Base-by-base conservation (phyloP, 805 yeast genomes). In the Ogataea trehaloabstinens region DNA sequence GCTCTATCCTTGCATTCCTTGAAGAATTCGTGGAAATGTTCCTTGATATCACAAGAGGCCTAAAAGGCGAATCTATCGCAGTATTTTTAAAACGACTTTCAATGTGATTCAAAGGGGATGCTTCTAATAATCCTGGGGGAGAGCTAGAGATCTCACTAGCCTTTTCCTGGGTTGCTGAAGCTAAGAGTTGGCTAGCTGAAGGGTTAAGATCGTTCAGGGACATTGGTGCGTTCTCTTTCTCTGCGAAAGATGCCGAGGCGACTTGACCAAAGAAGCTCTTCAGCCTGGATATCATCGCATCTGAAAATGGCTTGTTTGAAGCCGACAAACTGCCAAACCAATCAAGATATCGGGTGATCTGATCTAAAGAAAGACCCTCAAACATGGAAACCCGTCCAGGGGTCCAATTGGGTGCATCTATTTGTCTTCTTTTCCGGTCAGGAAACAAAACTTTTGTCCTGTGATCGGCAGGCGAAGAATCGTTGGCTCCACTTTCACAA, bases 361-460 rank as follows among this genome's bases (percentile, higher is more conserved):
- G 50, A 1, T 42, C 43, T 16, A 49, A 33, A 21, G 48, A 33
- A 18, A 41, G 38, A 10, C 53, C 53, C 6, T 44, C 46, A 28
- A 42, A 41, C 5, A 47, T 37, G 3, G 39, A 29, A 13, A 28
- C 31, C 4, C 31, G 28, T 5, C 30, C 40, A 20, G 38, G 52
- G 11, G 49, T 45, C 48, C 49, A 48, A 35, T 39, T 35, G 13
- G 48, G 45, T 5, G 52, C 46, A 30, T 45, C 49, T 7, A 42
- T 39, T 36, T 48, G 52, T 38, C 52, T 31, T 15, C 49, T 33
- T 24, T 45, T 48, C 31, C 28, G 32, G 13, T 46, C 43, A 15
- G 52, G 48, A 29, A 31, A 45, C 35, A 48, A 34, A 16, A 45
- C 52, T 5, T 45, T 37, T 11, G 52, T 45, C 17, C 38, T 35